Conservation (phyloP, 345 rosid genomes). For the Eucalyptus shirleyi region DNA sequence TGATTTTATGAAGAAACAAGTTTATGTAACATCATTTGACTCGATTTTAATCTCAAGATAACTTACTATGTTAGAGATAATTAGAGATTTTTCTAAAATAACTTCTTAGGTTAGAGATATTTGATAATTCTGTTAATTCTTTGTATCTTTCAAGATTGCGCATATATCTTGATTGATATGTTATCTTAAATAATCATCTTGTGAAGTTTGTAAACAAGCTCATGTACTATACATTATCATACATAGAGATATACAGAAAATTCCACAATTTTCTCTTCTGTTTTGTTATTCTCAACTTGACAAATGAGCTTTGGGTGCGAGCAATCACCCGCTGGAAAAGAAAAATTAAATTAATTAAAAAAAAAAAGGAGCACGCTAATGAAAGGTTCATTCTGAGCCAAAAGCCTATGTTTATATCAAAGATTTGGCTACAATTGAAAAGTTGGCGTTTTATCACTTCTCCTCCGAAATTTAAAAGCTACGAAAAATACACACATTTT, state of each 20-base stretch:
- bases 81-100: too few species aligned
- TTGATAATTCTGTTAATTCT: too few species aligned
- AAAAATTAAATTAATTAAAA: background rate
- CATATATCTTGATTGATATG: background rate
- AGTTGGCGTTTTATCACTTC: background rate
- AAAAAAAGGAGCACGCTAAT: background rate
- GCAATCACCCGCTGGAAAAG: background rate
- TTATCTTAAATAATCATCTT: background rate
- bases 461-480: background rate
- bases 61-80: background rate
- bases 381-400: background rate
- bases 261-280: background rate
- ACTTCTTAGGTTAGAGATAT: background rate
- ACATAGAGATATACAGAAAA: background rate
- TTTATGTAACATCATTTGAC: too few species aligned
- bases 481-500: background rate
- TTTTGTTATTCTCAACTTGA: background rate
- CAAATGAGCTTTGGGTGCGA: background rate
- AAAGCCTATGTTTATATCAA: background rate
- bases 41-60: background rate
- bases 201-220: background rate
- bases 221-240: background rate
- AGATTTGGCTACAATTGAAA: background rate
- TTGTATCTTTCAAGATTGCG: too few species aligned
- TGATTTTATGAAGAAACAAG: background rate